Conservation (phyloP, 2,329 filamentous ascomycete genomes). For the Erysiphe pulchra region DNA sequence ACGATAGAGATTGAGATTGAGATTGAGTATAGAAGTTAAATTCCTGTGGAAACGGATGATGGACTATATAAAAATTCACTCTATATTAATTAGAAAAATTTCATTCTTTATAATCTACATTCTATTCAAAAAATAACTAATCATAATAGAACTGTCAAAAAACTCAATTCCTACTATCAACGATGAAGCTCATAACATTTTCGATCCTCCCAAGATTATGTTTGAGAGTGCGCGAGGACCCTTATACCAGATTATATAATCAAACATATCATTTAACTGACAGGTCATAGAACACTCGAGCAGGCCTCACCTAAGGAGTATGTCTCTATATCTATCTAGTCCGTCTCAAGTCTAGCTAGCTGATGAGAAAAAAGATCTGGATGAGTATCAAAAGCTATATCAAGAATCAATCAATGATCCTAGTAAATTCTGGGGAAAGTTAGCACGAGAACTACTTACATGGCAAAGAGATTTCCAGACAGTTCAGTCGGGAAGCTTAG, state of each 20-base stretch:
- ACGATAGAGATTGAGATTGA: too few species aligned
- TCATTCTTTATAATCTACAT: too few species aligned
- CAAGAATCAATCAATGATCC: conserved; percentile 76
- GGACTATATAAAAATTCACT: too few species aligned
- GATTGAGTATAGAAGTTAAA: too few species aligned
- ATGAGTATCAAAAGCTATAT: conserved; percentile 43
- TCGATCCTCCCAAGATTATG: conserved; percentile 41
- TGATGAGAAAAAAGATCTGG: conserved; percentile 21
- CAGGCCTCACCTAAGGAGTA: conserved; percentile 40
- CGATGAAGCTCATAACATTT: background rate
- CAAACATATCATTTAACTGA: conserved; percentile 8
- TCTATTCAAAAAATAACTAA: too few species aligned
- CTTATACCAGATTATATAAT: background rate
- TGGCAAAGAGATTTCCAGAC: conserved; percentile 88
- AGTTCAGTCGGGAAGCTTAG: conserved; percentile 51
- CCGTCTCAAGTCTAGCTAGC: background rate
- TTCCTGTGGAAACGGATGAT: too few species aligned
- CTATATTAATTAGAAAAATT: too few species aligned
- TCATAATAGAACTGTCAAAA: too few species aligned
- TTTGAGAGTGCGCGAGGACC: conserved; percentile 29
- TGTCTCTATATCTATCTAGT: conserved; percentile 17
- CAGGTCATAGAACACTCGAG: conserved; percentile 33
- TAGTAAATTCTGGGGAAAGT: conserved; percentile 65
- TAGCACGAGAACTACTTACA: conserved; percentile 67
- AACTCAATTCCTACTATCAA: too few species aligned